Conservation (phyloP, 176 grass and related monocot genomes). For the Dendrocalamus sinicus region DNA sequence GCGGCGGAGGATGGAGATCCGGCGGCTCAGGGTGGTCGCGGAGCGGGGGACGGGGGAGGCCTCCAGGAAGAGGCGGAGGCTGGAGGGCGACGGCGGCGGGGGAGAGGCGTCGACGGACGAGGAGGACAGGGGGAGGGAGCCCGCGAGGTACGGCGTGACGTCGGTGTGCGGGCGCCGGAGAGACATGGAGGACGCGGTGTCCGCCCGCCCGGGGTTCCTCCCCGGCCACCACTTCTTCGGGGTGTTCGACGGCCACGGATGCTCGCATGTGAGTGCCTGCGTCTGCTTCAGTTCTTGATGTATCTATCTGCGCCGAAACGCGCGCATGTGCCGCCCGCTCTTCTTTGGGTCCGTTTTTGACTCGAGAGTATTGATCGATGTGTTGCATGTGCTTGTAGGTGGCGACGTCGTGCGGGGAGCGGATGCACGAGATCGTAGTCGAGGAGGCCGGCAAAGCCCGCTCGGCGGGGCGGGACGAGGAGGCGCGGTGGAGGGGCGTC, state of each 20-base stretch:
- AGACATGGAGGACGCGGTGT: slow-evolving; percentile 90
- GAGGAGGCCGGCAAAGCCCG: slow-evolving; percentile 50
- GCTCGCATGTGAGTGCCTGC: slow-evolving; percentile 70
- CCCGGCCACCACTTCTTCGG: slow-evolving; percentile 77
- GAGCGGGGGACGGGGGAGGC: slow-evolving; percentile 11
- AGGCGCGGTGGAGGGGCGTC: slow-evolving; percentile 47
- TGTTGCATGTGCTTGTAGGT: slow-evolving; percentile 63
- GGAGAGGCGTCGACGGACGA: slow-evolving; percentile 2
- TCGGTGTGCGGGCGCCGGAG: slow-evolving; percentile 77
- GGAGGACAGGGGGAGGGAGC: slow-evolving; percentile 18
- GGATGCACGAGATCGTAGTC: slow-evolving; percentile 82
- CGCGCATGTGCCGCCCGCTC: not conserved
- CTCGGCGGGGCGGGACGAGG: not conserved
- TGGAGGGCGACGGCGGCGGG: not conserved
- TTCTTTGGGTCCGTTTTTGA: not conserved
- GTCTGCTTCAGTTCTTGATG: not conserved
- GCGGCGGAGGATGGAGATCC: slow-evolving; percentile 61
- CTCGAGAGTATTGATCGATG: not conserved
- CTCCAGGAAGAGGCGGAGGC: slow-evolving; percentile 42
- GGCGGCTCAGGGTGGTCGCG: slow-evolving; percentile 54
- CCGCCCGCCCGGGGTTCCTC: slow-evolving; percentile 50
- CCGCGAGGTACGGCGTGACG: slow-evolving; percentile 52
- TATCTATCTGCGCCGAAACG: slow-evolving; percentile 2
- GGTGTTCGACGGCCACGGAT: slow-evolving; percentile 92
- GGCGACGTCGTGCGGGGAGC: slow-evolving; percentile 62